Evolutionary conservation across 2,329 filamentous ascomycete species (phyloP), one percentile per base, ranked within the genome.

Genomic region (Scortechinia acanthostroma): DNA sequence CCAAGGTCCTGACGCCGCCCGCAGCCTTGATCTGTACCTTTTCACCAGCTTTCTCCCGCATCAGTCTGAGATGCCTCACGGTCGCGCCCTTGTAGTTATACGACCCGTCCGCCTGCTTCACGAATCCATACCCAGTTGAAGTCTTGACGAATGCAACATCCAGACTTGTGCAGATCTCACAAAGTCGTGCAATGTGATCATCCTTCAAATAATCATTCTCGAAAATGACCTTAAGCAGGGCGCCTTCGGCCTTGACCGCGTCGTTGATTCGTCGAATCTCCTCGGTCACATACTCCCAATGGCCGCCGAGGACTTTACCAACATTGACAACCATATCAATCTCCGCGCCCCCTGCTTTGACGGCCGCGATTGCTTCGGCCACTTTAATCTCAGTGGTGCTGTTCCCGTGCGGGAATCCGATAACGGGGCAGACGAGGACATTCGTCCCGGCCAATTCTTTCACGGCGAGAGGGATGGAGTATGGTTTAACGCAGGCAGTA

Each of bases 281-380:
- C 4, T 66, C 55, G 1, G 56, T 52, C 13, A 81, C 74, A 49
- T 79, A 81, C 4, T 64, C 64, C 76, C 76, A 81, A 22, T 81
- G 71, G 0, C 66, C 69, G 15, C 72, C 61, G 0, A 80, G 66
- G 1, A 65, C 76, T 51, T 80, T 79, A 23, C 77, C 77, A 10
- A 81, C 57, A 47, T 83, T 80, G 49, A 81, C 63, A 1, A 81
- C 76, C 71, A 81, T 74, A 54, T 81, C 77, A 20, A 82, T 70
- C 54, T 82, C 77, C 1, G 58, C 51, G 1, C 69, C 76, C 2
- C 76, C 77, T 0, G 64, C 65, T 2, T 59, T 51, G 0, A 65
- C 66, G 0, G 76, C 76, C 1, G 64, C 63, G 0, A 55, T 55
- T 0, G 77, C 73, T 51, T 82, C 78, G 20, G 63, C 58, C 1